A percentile compares a stretch with the other conserved stretches of the same genome.
phyloP scores from a whole-genome alignment of 2,329 filamentous ascomycete genomes.

The Ophiostoma populinum region DNA sequence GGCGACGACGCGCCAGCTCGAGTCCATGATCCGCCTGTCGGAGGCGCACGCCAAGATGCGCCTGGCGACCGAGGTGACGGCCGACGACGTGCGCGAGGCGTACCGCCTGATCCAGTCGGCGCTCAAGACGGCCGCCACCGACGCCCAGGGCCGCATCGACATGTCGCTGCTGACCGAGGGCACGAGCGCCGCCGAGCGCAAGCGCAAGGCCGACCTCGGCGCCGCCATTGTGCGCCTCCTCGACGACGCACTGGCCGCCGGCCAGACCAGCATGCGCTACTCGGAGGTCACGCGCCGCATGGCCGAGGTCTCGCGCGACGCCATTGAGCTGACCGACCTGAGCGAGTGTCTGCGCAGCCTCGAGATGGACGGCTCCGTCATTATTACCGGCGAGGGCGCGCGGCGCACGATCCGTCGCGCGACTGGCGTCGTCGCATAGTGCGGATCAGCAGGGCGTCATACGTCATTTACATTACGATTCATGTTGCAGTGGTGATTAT shows the following conservation, averaged over 20 bases:
- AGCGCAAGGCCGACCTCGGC: constrained; percentile 71
- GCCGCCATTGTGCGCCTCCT: constrained; percentile 55
- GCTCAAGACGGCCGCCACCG: constrained; percentile 93
- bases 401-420: constrained; percentile 69
- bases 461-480: too few species aligned
- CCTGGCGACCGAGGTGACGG: constrained; percentile 56
- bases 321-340: constrained; percentile 67
- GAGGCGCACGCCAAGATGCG: constrained; percentile 99
- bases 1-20: constrained; percentile 87
- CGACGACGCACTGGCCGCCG: constrained; percentile 64
- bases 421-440: too few species aligned
- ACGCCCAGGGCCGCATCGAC: constrained; percentile 81
- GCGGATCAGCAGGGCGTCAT: too few species aligned
- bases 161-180: constrained; percentile 93
- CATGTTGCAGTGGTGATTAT: not conserved
- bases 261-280: constrained; percentile 49
- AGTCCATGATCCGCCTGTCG: constrained; percentile 93
- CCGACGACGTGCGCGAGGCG: constrained; percentile 72
- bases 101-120: constrained; percentile 85
- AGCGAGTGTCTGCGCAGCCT: constrained; percentile 61
- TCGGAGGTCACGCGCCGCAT: constrained; percentile 61
- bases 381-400: constrained; percentile 68
- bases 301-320: constrained; percentile 50
- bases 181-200: constrained; percentile 74
- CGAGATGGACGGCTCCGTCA: constrained; percentile 71